Conservation (phyloP, 176 grass and related monocot species). For the bread wheat (Triticum aestivum) region DNA sequence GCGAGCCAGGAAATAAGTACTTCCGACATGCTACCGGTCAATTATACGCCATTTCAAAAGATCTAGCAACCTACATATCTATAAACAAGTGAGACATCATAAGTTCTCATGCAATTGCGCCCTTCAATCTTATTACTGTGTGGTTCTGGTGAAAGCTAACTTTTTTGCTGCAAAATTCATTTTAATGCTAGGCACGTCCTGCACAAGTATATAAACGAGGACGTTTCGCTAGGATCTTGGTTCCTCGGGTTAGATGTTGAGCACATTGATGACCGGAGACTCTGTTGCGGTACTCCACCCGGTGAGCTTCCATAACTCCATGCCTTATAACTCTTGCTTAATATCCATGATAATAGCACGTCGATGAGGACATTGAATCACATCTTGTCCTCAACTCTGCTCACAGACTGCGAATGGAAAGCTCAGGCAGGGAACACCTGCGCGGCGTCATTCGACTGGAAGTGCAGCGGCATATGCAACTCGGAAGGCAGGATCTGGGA, state of each 20-base stretch:
- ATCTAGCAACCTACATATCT: constrained; percentile 72
- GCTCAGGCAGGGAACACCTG: constrained; percentile 79
- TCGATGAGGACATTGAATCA: background rate
- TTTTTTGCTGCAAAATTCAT: background rate
- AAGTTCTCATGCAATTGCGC: background rate
- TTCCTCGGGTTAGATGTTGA: constrained; percentile 79
- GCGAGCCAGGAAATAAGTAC: constrained; percentile 65
- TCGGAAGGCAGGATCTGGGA: constrained; percentile 82
- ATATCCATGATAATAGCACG: background rate
- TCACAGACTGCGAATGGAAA: constrained; percentile 91
- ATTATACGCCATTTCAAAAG: constrained; percentile 72
- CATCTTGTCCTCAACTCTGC: background rate
- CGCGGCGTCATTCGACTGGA: constrained; percentile 81
- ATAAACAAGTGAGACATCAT: constrained; percentile 57
- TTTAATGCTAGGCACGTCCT: constrained; percentile 57
- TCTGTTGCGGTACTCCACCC: constrained; percentile 90
- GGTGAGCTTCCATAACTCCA: constrained; percentile 35
- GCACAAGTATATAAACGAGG: constrained; percentile 87
- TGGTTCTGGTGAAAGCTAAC: constrained; percentile 17
- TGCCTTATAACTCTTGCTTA: background rate
- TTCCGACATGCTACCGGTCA: constrained; percentile 73
- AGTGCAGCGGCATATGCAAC: constrained; percentile 90
- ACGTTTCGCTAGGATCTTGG: constrained; percentile 87
- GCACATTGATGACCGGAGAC: constrained; percentile 72
- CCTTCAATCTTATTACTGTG: background rate